These are phyloP conservation scores for Xylaria sp. DNA, from an alignment of 2,329 filamentous ascomycete genomes.

Conservation along the genomic window DNA sequence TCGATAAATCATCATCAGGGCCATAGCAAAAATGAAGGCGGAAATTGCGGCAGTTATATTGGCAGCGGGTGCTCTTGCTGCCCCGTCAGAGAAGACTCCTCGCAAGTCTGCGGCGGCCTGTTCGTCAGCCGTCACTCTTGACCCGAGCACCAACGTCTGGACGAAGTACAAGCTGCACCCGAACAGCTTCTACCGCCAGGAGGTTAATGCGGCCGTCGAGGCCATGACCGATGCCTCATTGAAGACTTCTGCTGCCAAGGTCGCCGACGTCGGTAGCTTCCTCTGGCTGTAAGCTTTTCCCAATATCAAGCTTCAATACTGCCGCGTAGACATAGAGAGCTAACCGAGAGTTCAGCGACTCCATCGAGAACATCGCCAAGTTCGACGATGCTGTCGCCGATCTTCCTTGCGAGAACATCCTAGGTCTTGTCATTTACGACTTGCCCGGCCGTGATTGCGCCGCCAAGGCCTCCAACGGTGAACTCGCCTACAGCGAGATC, in stretches of 20 bases:
- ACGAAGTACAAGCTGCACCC: conserved; percentile 48
- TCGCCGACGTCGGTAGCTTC: conserved; percentile 66
- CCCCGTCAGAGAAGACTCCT: conserved; percentile 43
- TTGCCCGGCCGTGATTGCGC: conserved; percentile 70
- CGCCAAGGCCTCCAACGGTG: conserved; percentile 68
- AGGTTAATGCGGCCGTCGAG: conserved; percentile 47
- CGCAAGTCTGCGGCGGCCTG: conserved; percentile 43
- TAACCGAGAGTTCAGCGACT: conserved; percentile 55
- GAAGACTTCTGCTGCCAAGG: conserved; percentile 63
- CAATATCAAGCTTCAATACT: background rate
- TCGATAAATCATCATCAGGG: conserved; percentile 38
- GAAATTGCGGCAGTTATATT: conserved; percentile 44
- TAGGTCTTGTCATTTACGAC: conserved; percentile 67
- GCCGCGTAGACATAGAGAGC: background rate
- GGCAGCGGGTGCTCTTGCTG: conserved; percentile 47
- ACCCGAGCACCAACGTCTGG: conserved; percentile 49
- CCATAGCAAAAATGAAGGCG: conserved; percentile 49
- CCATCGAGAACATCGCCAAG: conserved; percentile 62
- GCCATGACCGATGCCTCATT: conserved; percentile 59
- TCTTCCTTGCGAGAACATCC: conserved; percentile 56
- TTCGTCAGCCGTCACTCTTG: conserved; percentile 47
- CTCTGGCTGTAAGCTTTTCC: conserved; percentile 61
- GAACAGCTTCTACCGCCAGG: conserved; percentile 49
- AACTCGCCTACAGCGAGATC: conserved; percentile 63
- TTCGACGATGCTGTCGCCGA: conserved; percentile 60